Base-by-base conservation (phyloP, 177 flowering plant species). In the Vitis hybrid region DNA sequence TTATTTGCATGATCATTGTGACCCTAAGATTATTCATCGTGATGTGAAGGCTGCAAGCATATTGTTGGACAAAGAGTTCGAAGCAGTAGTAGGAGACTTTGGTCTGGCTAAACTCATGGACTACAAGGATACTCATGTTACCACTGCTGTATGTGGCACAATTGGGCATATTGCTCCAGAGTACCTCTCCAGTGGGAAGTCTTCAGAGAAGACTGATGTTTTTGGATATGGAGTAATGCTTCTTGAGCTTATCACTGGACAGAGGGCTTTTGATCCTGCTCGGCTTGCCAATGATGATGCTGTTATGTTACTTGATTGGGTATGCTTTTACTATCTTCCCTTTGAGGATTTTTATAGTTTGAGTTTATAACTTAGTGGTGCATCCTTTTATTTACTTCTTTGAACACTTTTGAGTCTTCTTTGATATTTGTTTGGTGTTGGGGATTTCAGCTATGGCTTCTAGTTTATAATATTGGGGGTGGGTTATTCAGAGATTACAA, bases 221-320 rank as follows among this genome's bases (percentile, higher is more conserved):
- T 70, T 70, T 55, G 72, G 66, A 6, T 70, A 62, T 60, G 72
- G 72, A 3, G 72, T 70, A 24, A 70, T 70, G 72, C 67, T 70
- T 63, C 72, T 70, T 32, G 72, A 70, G 51, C 72, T 70, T 11
- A 62, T 70, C 14, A 70, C 72, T 8, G 72, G 72, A 18, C 72
- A 70, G 60, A 70, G 72, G 21, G 72, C 72, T 27, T 70, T 70
- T 13, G 72, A 70, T 70, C 72, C 61, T 62, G 72, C 72, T 52
- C 50, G 67, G 60, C 66, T 70, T 60, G 72, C 60, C 46, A 62
- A 62, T 40, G 72, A 70, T 11, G 72, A 70, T n/a, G 72, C 19
- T 14, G 60, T 70, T 52, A 70, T 62, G 66, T 51, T 62, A 54
- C 67, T 62, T 19, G 72, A 70, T 54, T 70, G 72, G 72, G 72